A percentile compares a stretch with the other conserved stretches of the same genome.
Conservation (phyloP, 345 rosid genomes). For the Brassica juncea region DNA sequence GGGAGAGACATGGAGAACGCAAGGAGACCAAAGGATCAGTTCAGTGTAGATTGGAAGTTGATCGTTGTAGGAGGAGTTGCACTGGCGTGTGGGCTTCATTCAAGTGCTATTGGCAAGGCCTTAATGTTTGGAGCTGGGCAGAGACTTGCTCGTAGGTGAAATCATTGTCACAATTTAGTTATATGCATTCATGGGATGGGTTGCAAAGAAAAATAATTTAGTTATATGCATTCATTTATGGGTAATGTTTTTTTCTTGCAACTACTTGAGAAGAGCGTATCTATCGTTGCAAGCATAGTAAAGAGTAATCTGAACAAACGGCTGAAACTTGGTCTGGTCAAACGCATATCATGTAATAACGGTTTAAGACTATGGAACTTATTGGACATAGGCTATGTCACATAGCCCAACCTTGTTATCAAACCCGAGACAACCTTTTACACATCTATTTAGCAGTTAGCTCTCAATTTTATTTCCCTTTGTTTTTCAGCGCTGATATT, state of each 20-base stretch:
- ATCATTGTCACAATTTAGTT: background rate
- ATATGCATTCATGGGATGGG: background rate
- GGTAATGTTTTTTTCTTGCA: slow-evolving; percentile 11
- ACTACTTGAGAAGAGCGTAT: background rate
- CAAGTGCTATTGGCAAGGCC: slow-evolving; percentile 73
- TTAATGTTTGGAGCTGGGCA: slow-evolving; percentile 78
- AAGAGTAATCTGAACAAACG: slow-evolving; percentile 1
- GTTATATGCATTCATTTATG: background rate
- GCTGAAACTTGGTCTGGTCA: slow-evolving; percentile 15
- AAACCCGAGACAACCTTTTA: background rate
- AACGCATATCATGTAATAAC: slow-evolving; percentile 7
- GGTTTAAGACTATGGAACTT: slow-evolving; percentile 6
- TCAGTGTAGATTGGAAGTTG: slow-evolving; percentile 78
- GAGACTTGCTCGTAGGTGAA: slow-evolving; percentile 76
- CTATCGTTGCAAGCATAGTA: background rate
- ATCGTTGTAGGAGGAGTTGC: slow-evolving; percentile 80
- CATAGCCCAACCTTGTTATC: background rate
- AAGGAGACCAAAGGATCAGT: slow-evolving; percentile 27
- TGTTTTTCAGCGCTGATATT: background rate
- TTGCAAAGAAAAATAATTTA: background rate
- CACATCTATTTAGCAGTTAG: background rate
- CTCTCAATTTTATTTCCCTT: background rate
- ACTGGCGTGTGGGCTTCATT: slow-evolving; percentile 68
- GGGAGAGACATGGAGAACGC: background rate
- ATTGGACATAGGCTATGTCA: too few species aligned